These are phyloP conservation scores for Gossypium davidsonii DNA, from an alignment of 441 rosid species.

Conservation along the genomic window DNA sequence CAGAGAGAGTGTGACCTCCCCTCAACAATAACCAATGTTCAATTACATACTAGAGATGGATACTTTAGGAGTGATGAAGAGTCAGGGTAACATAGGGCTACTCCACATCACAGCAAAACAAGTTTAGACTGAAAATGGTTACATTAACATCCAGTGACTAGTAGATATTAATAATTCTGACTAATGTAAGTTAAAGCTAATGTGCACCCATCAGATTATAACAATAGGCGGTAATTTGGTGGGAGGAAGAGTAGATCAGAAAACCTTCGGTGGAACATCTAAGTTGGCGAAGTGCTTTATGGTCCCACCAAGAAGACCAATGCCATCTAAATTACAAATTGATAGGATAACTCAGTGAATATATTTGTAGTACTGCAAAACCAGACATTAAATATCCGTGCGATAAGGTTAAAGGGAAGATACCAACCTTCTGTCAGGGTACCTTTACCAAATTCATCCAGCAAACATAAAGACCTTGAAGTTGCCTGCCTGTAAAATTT, in stretches of 20 bases:
- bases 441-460: conserved; percentile 99
- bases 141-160: background rate
- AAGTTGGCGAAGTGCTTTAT: conserved; percentile 57
- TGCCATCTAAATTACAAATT: conserved; percentile 58
- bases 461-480: conserved; percentile 75
- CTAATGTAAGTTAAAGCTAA: background rate
- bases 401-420: background rate
- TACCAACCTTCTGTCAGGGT: conserved; percentile 87
- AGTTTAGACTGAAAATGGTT: background rate
- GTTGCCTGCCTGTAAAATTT: conserved; percentile 76
- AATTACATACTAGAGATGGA: background rate
- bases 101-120: background rate
- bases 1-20: too few relatives aligned
- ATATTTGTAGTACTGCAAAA: background rate
- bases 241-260: conserved; percentile 5
- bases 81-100: background rate
- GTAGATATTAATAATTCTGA: background rate
- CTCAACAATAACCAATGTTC: background rate
- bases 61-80: background rate
- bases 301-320: conserved; percentile 95
- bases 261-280: conserved; percentile 87
- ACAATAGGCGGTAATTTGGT: background rate
- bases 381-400: background rate
- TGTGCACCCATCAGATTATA: background rate
- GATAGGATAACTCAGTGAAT: conserved; percentile 15